Evolutionary conservation across 78 protist species (phyloP), one percentile per base, ranked within the genome.

Genomic region (Polysphondylium violaceum): DNA sequence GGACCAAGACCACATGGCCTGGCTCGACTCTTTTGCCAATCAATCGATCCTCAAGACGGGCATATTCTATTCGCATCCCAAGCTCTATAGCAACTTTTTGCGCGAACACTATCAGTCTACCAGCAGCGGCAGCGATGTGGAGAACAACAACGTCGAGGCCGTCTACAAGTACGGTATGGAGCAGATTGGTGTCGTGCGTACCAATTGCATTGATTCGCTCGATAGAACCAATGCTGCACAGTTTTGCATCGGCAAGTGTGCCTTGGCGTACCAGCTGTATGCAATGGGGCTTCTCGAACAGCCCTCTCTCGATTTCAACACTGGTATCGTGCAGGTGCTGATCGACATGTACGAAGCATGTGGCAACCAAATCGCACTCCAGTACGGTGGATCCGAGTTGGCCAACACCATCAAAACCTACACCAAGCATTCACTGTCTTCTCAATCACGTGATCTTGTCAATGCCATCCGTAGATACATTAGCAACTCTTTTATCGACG

Each of bases 151-250:
- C 6, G 74, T 2, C 4, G 3, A 3, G 14, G 3, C 21, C 14
- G 4, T 51, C 58, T 21, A 51, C 58, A 51, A 51, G 31, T 21
- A 51, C 58, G 90, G 93, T 36, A 61, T 77, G 11, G 79, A 76
- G 51, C 97, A 95, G 55, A 16, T 59, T 31, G 99, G 99, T 16
- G 96, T 97, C 2, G 89, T 95, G 19, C 95, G 99, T 14, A 94
- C 96, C 56, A 98, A 98, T 76, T 99, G 99, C 85, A 89, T 99
- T 29, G 99, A 99, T 76, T 97, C 99, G n/a, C 91, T 99, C 3
- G 99, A 99, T 76, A 93, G 99, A 12, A 99, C 99, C 29, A 98
- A 98, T 85, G 75, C 97, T 0, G 99, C 97, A 7, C 98, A 97
- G 85, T 93, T 98, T 51, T 95, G 93, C 74, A 61, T 98, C 23